Evolutionary conservation across 225 moss, liverwort and hornwort species (phyloP).

Genomic region (Thuidium tamariscinum): DNA sequence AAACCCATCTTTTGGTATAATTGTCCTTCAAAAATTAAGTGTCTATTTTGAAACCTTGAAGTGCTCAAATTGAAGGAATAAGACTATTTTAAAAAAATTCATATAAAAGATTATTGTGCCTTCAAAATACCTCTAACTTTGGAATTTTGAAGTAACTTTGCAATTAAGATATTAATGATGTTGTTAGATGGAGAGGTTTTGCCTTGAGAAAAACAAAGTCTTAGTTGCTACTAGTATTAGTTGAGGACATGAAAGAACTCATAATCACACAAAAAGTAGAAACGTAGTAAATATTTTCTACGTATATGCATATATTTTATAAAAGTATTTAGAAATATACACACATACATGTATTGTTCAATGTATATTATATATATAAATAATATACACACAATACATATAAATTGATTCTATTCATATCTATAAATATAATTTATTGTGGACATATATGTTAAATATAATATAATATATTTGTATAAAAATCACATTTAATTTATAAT

Average conservation of each 20-base stretch:
- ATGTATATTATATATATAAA: no score
- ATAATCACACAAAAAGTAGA: not conserved
- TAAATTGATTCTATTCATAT: no score
- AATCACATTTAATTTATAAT: no score
- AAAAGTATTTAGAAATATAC: not conserved
- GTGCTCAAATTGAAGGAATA: not conserved
- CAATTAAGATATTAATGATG: no score
- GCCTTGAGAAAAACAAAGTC: rapidly evolving
- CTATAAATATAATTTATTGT: no score
- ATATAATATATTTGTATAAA: no score
- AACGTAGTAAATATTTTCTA: not conserved
- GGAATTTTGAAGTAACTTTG: no score
- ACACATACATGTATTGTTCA: no score
- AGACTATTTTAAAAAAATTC: not conserved
- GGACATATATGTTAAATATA: no score
- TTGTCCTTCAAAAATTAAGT: rapidly evolving
- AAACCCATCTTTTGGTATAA: not conserved
- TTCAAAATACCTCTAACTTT: not conserved
- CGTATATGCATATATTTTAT: not conserved
- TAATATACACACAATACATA: no score
- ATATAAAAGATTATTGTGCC: not conserved
- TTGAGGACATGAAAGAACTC: rapidly evolving
- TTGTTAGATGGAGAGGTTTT: rapidly evolving
- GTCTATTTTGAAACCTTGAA: not conserved
- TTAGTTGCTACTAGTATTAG: not conserved